Evolutionary conservation across 371 early-diverging fungal genomes (phyloP), one percentile per base, ranked within the genome.

Genomic region (Amoeboaphelidium protococcarum): DNA sequence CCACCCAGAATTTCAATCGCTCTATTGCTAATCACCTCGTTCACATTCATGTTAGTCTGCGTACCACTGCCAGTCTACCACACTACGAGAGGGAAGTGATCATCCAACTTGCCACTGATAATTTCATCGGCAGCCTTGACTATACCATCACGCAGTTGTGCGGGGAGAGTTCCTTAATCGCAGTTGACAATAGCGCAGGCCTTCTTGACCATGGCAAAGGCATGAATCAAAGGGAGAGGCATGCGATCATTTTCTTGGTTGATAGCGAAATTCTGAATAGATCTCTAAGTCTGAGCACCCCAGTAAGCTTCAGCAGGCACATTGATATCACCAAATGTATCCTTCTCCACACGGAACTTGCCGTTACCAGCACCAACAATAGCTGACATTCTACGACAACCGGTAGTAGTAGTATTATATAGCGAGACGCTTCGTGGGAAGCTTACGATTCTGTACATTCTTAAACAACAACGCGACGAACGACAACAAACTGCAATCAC

Each of bases 61-160:
- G 90, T 92, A 46, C 92, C 92, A 21, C 84, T 83, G n/a, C 92
- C 92, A 25, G 91, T 90, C 61, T 90, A 89, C 82, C 80, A 92
- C 26, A 88, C 80, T 23, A 92, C 91, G 46, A 92, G 67, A 37
- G 92, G 92, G 68, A 92, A 92, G 57, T 89, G 85, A 42, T 79
- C 80, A 55, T 70, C 66, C 42, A 82, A 72, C 54, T 74, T 76
- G 40, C 89, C 91, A 23, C 72, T 73, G 47, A 83, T 85, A 26
- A 88, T 69, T 60, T 85, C 84, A 51, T 76, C 69, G 16, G 82
- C 74, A 40, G 90, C 90, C 54, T 74, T 54, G 52, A 81, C 70
- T 50, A 92, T 89, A 24, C 89, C 82, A 13, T 79, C 65, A 26
- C 80, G 82, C 49, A 86, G 66, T 47, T 65, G 73, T 49, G 58